Conservation (phyloP, 306 rosid genomes). For the Trichosanthes truncata region DNA sequence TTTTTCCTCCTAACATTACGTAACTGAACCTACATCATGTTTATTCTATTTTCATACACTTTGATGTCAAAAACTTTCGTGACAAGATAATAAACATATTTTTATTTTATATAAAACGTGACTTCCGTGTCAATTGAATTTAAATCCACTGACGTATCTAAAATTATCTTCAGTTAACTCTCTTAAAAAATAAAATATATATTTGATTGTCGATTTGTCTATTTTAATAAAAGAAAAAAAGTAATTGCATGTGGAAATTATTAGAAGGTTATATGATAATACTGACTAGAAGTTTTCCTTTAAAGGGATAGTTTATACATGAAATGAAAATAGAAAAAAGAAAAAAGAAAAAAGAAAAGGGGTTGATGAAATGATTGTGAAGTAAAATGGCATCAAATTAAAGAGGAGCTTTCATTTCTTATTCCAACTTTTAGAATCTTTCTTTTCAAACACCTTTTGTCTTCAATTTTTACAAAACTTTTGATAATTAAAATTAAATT, state of each 20-base stretch:
- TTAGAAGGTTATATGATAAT: neutral
- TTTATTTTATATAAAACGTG: neutral
- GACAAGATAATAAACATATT: neutral
- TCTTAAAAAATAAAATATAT: neutral
- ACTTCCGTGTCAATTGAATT: neutral
- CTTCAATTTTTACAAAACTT: neutral
- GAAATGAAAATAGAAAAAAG: neutral
- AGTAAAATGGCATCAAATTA: constrained; percentile 10
- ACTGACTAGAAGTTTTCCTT: neutral
- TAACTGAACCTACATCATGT: neutral
- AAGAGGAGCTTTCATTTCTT: neutral
- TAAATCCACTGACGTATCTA: neutral
- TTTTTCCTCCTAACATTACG: neutral
- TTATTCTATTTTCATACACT: neutral
- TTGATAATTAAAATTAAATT: neutral
- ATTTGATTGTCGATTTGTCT: neutral
- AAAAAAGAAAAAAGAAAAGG: neutral
- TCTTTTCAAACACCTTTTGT: constrained; percentile 3
- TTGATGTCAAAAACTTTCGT: neutral
- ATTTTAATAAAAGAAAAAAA: neutral
- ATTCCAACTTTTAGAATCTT: neutral
- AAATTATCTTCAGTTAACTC: neutral
- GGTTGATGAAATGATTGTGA: constrained; percentile 8
- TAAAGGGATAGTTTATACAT: neutral
- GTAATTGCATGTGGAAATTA: neutral